Evolutionary conservation across 805 yeast species (phyloP).

Genomic region (Saccharomycopsis microspora): DNA sequence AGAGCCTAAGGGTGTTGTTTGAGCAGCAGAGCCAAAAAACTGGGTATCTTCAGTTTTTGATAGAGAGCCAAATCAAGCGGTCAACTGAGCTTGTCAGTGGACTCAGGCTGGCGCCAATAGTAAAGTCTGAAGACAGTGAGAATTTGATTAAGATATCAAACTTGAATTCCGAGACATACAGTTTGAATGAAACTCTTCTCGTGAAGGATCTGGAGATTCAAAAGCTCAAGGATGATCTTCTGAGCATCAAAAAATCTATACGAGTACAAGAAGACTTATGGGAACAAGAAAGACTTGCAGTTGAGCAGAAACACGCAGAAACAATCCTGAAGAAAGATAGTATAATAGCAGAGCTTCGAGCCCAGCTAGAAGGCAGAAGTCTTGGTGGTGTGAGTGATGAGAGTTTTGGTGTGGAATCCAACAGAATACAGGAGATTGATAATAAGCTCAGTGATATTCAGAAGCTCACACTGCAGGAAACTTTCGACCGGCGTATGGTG

Average conservation of each 20-base stretch:
- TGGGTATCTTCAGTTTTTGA: slow-evolving; percentile 3
- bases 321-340: not conserved
- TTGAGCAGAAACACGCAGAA: too few relatives aligned
- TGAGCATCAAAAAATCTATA: not conserved
- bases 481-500: not conserved
- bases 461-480: not conserved
- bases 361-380: not conserved
- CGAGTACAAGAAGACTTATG: not conserved
- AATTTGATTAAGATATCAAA: slow-evolving; percentile 1
- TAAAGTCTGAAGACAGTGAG: not conserved
- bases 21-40: slow-evolving; percentile 2
- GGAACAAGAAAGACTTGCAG: too few relatives aligned
- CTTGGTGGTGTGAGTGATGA: not conserved
- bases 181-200: not conserved
- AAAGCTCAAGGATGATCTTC: not conserved
- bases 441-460: not conserved
- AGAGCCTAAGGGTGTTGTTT: not conserved
- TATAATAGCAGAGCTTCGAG: not conserved
- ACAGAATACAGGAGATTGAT: slow-evolving; percentile 1
- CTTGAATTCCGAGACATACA: slow-evolving; percentile 1
- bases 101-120: not conserved
- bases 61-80: slow-evolving; percentile 1
- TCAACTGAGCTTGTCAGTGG: not conserved
- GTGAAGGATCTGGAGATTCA: slow-evolving; percentile 3
- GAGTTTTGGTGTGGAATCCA: not conserved